Conservation (phyloP, 1,284 basidiomycete species). For the Malassezia equina region DNA sequence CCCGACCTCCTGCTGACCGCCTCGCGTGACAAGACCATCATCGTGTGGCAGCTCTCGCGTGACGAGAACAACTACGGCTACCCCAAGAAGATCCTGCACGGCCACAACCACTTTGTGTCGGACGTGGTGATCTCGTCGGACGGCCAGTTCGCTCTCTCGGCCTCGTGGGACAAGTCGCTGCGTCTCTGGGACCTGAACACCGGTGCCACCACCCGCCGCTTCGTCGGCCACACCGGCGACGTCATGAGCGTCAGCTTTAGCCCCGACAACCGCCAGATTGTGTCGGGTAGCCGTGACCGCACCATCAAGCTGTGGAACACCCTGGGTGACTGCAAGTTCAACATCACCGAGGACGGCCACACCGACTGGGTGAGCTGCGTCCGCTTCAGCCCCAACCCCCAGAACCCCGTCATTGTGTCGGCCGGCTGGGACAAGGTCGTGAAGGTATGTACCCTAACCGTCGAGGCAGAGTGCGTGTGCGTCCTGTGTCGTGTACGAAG, state of each 20-base stretch:
- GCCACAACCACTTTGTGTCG: constrained; percentile 99
- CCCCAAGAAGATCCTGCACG: constrained; percentile 83
- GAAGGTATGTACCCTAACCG: constrained; percentile 62
- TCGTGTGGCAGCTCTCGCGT: constrained; percentile 97
- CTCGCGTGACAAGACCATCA: constrained; percentile 98
- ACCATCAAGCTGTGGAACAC: constrained; percentile 99
- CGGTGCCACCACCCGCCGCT: constrained; percentile 55
- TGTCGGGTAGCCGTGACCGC: constrained; percentile 90
- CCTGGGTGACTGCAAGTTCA: constrained; percentile 98
- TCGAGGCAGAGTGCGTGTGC: constrained; percentile 17
- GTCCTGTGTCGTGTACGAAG: constrained; percentile 40
- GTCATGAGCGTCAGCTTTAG: constrained; percentile 62
- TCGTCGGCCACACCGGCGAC: constrained; percentile 95
- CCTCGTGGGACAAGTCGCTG: constrained; percentile 99
- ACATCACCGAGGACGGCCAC: constrained; percentile 95
- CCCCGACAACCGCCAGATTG: constrained; percentile 64
- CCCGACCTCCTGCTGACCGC: constrained; percentile 93
- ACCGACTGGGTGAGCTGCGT: constrained; percentile 82
- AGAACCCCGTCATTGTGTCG: constrained; percentile 97
- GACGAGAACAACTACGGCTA: constrained; percentile 58
- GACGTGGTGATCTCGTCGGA: constrained; percentile 83
- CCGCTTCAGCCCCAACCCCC: constrained; percentile 94
- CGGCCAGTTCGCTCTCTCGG: constrained; percentile 97
- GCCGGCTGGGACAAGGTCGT: constrained; percentile 99
- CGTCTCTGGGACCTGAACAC: constrained; percentile 71